These are phyloP conservation scores for Torrubiellomyces zombiae DNA, from an alignment of 2,329 filamentous ascomycete genomes.

Conservation along the genomic window DNA sequence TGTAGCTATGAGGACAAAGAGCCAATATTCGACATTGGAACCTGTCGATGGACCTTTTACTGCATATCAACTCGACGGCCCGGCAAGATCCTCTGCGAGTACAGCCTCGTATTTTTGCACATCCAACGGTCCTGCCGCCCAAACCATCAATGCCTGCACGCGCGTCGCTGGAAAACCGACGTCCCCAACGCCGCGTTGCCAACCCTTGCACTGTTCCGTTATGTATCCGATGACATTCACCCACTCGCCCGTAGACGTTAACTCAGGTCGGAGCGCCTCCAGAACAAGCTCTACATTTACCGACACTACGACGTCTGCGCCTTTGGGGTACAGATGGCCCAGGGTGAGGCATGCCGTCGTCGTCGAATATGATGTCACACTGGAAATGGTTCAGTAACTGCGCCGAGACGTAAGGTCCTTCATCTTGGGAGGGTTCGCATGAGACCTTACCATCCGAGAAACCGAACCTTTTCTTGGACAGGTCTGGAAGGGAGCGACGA, in stretches of 20 bases:
- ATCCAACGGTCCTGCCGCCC: conserved; percentile 58
- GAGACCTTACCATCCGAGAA: conserved; percentile 67
- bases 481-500: conserved; percentile 35
- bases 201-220: conserved; percentile 12
- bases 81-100: too few species aligned
- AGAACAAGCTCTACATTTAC: conserved; percentile 62
- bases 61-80: too few species aligned
- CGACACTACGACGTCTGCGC: conserved; percentile 28
- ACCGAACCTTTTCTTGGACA: conserved; percentile 67
- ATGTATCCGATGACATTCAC: conserved; percentile 79
- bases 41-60: too few species aligned
- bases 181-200: conserved; percentile 3
- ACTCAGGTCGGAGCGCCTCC: conserved; percentile 41
- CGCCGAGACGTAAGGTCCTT: too few species aligned
- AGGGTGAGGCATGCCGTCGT: conserved; percentile 46
- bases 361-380: conserved; percentile 34
- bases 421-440: too few species aligned
- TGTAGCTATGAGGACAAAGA: too few species aligned
- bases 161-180: conserved; percentile 12
- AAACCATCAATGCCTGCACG: conserved; percentile 63
- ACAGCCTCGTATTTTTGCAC: conserved; percentile 58
- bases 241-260: conserved; percentile 65
- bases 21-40: too few species aligned
- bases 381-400: conserved; percentile 18
- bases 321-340: conserved; percentile 45